Conservation (phyloP, 164 flowering plant species). For the Cinnamomum chago region DNA sequence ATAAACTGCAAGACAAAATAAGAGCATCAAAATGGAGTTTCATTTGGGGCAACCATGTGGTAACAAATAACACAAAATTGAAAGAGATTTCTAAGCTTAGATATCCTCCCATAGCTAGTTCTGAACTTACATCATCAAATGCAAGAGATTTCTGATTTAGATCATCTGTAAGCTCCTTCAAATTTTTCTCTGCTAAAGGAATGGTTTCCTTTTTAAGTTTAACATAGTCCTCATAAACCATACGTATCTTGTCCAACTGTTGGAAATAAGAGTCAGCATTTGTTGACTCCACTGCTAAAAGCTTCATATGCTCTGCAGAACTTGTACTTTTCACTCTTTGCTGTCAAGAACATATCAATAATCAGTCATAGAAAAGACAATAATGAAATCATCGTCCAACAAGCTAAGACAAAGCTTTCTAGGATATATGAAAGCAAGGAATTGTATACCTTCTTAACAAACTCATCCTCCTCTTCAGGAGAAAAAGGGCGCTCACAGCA, state of each 20-base stretch:
- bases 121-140: slow-evolving; percentile 73
- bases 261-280: slow-evolving; percentile 72
- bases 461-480: slow-evolving; percentile 84
- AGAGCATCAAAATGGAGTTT: neutral
- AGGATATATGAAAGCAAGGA: neutral
- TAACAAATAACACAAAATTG: neutral
- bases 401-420: neutral
- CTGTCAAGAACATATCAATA: slow-evolving; percentile 32
- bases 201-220: slow-evolving; percentile 72
- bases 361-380: slow-evolving; percentile 4
- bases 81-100: neutral
- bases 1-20: no score
- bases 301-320: slow-evolving; percentile 79
- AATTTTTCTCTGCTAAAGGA: slow-evolving; percentile 60
- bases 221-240: slow-evolving; percentile 71
- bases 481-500: slow-evolving; percentile 96
- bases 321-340: slow-evolving; percentile 81
- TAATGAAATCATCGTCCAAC: neutral
- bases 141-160: slow-evolving; percentile 72
- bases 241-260: slow-evolving; percentile 86
- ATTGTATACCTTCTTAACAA: slow-evolving; percentile 75
- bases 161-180: slow-evolving; percentile 56
- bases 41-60: neutral
- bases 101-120: neutral
- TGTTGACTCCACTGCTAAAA: slow-evolving; percentile 59